Conservation (phyloP, 2,329 filamentous ascomycete genomes). For the Aspergillus clavatus region DNA sequence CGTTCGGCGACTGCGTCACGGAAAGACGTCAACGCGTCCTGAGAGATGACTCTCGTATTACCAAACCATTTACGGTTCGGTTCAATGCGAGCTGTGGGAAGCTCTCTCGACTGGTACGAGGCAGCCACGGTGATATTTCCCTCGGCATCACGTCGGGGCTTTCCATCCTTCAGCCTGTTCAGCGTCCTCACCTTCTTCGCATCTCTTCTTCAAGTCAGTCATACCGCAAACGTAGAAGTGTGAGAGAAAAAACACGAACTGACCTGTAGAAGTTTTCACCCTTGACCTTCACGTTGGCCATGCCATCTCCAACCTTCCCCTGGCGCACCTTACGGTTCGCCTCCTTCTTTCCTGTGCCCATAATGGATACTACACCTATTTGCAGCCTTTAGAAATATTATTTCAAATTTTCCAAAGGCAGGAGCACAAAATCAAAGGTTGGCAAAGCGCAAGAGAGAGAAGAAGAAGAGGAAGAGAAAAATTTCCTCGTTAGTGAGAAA, state of each 20-base stretch:
- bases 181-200: slow-evolving; percentile 85
- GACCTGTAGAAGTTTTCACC: slow-evolving; percentile 98
- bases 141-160: slow-evolving; percentile 71
- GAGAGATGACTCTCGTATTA: slow-evolving; percentile 85
- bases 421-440: slow-evolving; percentile 24
- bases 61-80: slow-evolving; percentile 98
- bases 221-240: not conserved
- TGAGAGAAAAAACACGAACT: slow-evolving; percentile 19
- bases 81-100: slow-evolving; percentile 81
- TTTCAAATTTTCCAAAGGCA: slow-evolving; percentile 26
- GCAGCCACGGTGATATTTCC: slow-evolving; percentile 84
- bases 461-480: slow-evolving; percentile 21
- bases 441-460: slow-evolving; percentile 30
- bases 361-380: slow-evolving; percentile 40
- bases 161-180: slow-evolving; percentile 87
- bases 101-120: slow-evolving; percentile 74
- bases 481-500: slow-evolving; percentile 14
- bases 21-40: slow-evolving; percentile 81
- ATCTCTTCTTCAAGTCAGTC: slow-evolving; percentile 38
- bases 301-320: slow-evolving; percentile 78
- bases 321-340: slow-evolving; percentile 74
- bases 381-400: slow-evolving; percentile 16
- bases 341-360: slow-evolving; percentile 94
- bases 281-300: slow-evolving; percentile 87
- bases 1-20: slow-evolving; percentile 88